Conservation (phyloP, 2,329 filamentous ascomycete genomes). For the Trichoderma polysporum region DNA sequence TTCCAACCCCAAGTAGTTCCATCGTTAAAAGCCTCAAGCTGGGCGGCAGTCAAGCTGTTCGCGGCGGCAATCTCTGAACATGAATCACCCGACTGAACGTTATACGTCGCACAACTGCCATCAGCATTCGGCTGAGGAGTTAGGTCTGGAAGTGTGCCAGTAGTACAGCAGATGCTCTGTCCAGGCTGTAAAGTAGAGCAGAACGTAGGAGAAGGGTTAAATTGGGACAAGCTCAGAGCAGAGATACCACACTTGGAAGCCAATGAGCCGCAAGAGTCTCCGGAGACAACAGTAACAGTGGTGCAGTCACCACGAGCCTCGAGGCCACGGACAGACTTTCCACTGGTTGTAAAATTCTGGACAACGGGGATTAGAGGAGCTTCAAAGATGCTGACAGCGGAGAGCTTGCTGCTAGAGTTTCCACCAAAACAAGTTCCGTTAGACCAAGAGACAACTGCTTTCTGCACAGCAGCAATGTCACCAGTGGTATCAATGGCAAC, state of each 20-base stretch:
- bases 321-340: background rate
- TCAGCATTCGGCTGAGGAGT: constrained; percentile 36
- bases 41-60: constrained; percentile 22
- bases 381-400: background rate
- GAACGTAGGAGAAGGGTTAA: constrained; percentile 37
- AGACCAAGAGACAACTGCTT: background rate
- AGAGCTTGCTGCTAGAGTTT: background rate
- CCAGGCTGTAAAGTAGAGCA: constrained; percentile 35
- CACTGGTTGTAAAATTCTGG: background rate
- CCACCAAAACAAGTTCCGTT: background rate
- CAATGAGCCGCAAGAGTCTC: background rate
- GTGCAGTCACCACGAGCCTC: background rate
- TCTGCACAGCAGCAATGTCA: background rate
- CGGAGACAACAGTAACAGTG: background rate
- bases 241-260: background rate
- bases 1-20: constrained; percentile 30
- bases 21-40: constrained; percentile 29
- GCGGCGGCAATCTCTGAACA: constrained; percentile 34
- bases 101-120: constrained; percentile 38
- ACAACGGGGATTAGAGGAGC: background rate
- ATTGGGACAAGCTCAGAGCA: constrained; percentile 28
- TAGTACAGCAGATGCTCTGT: constrained; percentile 40
- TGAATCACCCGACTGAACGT: constrained; percentile 32
- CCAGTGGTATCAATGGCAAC: background rate
- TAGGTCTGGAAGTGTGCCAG: constrained; percentile 29